Evolutionary conservation across 805 yeast species (phyloP).

Genomic region (Lipomyces starkeyi): DNA sequence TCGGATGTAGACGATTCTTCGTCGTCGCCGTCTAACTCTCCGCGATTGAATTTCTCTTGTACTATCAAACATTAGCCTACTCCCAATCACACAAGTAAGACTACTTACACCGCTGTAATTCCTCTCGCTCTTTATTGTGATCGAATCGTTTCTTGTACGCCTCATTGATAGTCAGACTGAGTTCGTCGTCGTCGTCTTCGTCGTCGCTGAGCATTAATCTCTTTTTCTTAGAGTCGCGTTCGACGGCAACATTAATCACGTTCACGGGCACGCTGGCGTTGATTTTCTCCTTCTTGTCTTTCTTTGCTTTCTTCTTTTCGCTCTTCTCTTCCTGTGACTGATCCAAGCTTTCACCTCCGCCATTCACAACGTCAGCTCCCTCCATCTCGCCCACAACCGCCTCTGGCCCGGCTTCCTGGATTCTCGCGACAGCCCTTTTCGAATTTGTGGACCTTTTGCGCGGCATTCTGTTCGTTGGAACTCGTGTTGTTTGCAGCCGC

Average conservation of each 20-base stretch:
- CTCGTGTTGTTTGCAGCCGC: no score
- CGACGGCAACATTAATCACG: background rate
- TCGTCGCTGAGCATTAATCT: slow-evolving; percentile 13
- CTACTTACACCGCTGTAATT: slow-evolving; percentile 38
- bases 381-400: background rate
- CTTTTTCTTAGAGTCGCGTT: background rate
- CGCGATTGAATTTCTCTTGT: slow-evolving; percentile 41
- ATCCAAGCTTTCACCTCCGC: background rate
- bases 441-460: no score
- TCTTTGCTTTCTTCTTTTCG: background rate
- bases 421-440: no score
- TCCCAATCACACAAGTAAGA: background rate
- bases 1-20: slow-evolving; percentile 55
- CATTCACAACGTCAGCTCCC: background rate
- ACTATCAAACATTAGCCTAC: slow-evolving; percentile 16
- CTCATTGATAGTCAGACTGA: slow-evolving; percentile 34
- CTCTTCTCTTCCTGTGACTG: background rate
- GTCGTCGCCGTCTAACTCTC: slow-evolving; percentile 44
- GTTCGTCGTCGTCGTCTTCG: slow-evolving; percentile 35
- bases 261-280: background rate
- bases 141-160: slow-evolving; percentile 44
- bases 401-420: background rate
- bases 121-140: slow-evolving; percentile 46
- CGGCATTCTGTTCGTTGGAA: no score
- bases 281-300: background rate